Evolutionary conservation across 2,329 filamentous ascomycete genomes (phyloP).

Genomic region (Colletotrichum sp.): DNA sequence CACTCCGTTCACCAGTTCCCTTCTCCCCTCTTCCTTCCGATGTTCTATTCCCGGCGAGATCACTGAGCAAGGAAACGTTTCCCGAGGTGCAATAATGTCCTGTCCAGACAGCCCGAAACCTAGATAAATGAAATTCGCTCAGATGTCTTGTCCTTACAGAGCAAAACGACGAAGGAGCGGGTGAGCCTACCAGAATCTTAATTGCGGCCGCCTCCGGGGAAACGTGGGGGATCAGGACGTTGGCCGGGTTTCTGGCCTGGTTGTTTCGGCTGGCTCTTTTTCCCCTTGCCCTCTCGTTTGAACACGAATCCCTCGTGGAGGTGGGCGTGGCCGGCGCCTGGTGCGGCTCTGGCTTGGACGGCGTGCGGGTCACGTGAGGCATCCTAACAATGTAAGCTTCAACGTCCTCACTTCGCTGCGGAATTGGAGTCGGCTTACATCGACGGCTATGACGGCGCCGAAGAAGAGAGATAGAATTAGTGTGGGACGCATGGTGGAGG

Average conservation of each 20-base stretch:
- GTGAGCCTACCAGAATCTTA: rapidly evolving
- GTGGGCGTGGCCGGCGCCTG: no score
- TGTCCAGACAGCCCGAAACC: not conserved
- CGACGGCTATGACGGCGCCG: not conserved
- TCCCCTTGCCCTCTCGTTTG: not conserved
- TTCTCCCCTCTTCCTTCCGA: no score
- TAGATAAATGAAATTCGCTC: not conserved
- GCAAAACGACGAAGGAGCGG: rapidly evolving
- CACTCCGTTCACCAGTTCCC: no score
- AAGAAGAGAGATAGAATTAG: not conserved
- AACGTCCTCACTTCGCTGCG: no score
- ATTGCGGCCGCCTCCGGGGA: not conserved
- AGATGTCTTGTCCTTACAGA: not conserved
- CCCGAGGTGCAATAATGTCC: not conserved
- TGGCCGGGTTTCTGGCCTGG: not conserved
- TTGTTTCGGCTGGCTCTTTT: not conserved
- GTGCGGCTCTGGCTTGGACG: not conserved
- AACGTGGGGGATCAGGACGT: not conserved
- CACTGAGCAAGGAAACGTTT: not conserved
- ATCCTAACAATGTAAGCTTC: no score
- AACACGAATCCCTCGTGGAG: rapidly evolving
- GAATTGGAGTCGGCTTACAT: no score
- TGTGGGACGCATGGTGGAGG: not conserved
- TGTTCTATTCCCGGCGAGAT: not conserved
- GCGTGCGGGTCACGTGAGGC: not conserved